Evolutionary conservation across 345 rosid species (phyloP).

Genomic region (Syzygium grande): DNA sequence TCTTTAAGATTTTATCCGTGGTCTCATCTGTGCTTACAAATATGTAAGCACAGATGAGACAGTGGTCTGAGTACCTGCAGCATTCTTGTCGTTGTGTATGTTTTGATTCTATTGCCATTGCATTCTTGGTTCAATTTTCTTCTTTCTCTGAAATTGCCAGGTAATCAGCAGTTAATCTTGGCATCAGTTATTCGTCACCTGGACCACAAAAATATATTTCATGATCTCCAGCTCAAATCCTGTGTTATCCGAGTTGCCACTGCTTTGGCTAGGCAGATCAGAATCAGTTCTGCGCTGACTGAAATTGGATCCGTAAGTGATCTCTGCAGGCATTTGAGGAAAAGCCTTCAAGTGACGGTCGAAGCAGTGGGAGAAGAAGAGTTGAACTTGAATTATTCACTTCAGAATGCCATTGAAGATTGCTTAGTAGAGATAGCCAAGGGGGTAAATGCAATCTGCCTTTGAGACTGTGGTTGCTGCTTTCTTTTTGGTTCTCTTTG

Average conservation of each 20-base stretch:
- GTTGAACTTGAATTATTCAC: slow-evolving; percentile 44
- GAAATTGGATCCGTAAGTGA: slow-evolving; percentile 83
- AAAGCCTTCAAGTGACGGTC: slow-evolving; percentile 71
- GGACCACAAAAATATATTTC: slow-evolving; percentile 80
- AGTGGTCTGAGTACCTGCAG: not conserved
- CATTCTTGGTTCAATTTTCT: not conserved
- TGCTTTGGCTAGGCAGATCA: slow-evolving; percentile 64
- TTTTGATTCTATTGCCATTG: not conserved
- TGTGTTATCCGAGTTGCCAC: slow-evolving; percentile 67
- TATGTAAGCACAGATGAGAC: not conserved
- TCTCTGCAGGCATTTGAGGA: slow-evolving; percentile 89
- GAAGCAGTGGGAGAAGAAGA: slow-evolving; percentile 67
- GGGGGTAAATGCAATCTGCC: slow-evolving; percentile 41
- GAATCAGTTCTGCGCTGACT: slow-evolving; percentile 48
- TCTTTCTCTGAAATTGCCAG: not conserved
- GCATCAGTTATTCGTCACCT: slow-evolving; percentile 76
- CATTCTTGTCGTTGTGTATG: not conserved
- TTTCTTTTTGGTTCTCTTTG: not conserved
- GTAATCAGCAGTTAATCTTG: slow-evolving; percentile 62
- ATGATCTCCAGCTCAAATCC: slow-evolving; percentile 73
- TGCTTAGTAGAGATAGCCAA: slow-evolving; percentile 84
- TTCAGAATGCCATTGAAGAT: slow-evolving; percentile 87
- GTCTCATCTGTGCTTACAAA: not conserved
- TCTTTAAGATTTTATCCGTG: not conserved
- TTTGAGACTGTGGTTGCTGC: not conserved